A percentile compares a stretch with the other conserved stretches of the same genome.
Conservation (phyloP, 768 basidiomycete species). For the Amanita inopinata region DNA sequence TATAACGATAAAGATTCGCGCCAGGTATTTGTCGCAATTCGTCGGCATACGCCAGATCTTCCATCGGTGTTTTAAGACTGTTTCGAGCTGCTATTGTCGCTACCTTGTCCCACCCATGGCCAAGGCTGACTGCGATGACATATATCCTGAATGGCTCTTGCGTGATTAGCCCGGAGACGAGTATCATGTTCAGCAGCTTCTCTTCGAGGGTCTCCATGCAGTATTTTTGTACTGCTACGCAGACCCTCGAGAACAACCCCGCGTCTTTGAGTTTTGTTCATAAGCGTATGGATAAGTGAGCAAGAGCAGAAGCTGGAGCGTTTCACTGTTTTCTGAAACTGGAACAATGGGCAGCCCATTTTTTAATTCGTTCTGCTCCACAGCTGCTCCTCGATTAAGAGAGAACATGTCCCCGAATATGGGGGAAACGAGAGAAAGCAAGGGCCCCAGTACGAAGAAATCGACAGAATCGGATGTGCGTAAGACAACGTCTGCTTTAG, state of each 20-base stretch:
- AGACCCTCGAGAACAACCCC: neutral
- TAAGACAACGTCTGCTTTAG: constrained; percentile 17
- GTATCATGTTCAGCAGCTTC: neutral
- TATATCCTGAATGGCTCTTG: constrained; percentile 1
- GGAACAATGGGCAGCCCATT: constrained; percentile 7
- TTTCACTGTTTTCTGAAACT: constrained; percentile 10
- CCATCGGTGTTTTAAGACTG: neutral
- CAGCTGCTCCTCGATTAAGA: constrained; percentile 11
- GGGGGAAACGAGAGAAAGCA: constrained; percentile 22
- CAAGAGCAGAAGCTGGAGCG: constrained; percentile 10
- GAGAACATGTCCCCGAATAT: constrained; percentile 23
- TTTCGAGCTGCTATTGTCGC: neutral
- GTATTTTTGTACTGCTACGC: constrained; percentile 1
- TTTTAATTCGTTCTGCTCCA: constrained; percentile 2
- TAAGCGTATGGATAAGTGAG: constrained; percentile 3
- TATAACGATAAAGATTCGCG: neutral
- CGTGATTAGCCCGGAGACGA: neutral
- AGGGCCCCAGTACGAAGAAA: constrained; percentile 18
- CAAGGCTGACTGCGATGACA: neutral
- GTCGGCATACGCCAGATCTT: neutral
- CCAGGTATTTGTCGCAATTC: neutral
- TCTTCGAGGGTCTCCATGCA: constrained; percentile 1
- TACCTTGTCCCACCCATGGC: neutral
- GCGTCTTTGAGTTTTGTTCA: neutral
- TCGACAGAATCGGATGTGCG: constrained; percentile 20